Percentiles rank a stretch among this genome's conserved stretches.
These are phyloP conservation scores for grape (Vitis vinifera) DNA, from an alignment of 164 flowering plant genomes.

Conservation along the genomic window ASM3070453v1 NC_081811.1:26092501-26093000, in stretches of 20 bases:
- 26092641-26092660: conserved; percentile 20
- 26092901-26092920: background rate
- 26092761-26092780: background rate
- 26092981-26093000: background rate
- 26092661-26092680: conserved; percentile 31
- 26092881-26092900: background rate
- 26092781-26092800: background rate
- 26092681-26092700: background rate
- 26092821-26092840: background rate
- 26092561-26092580: conserved; percentile 32
- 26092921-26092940: background rate
- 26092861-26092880: background rate
- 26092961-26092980: background rate
- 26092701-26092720: too few species aligned
- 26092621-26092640: conserved; percentile 37
- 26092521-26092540: conserved; percentile 45
- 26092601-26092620: conserved; percentile 66
- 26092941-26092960: background rate
- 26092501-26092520: conserved; percentile 36
- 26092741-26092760: background rate
- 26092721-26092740: background rate
- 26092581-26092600: conserved; percentile 66
- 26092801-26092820: background rate
- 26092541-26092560: conserved; percentile 42
- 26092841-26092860: background rate